Conservation (phyloP, 2,329 filamentous ascomycete genomes). For the Metarhizium sp. region DNA sequence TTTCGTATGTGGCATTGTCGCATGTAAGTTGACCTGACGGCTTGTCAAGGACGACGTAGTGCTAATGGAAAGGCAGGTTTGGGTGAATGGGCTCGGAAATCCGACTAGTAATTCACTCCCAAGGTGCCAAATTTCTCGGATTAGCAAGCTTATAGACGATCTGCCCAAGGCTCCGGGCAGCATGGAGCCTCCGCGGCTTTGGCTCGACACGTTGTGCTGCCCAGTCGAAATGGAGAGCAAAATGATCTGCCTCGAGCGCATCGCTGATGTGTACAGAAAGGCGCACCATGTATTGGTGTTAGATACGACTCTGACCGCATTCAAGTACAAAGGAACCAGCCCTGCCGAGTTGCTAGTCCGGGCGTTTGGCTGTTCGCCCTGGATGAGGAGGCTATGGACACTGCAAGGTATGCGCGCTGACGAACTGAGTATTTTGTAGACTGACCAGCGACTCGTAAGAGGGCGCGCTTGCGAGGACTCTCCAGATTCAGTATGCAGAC, state of each 20-base stretch:
- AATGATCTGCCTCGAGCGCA: conserved; percentile 20
- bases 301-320: conserved; percentile 19
- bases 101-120: conserved; percentile 19
- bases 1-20: conserved; percentile 24
- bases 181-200: conserved; percentile 14
- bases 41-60: not conserved
- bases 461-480: conserved; percentile 19
- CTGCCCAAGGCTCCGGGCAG: conserved; percentile 6
- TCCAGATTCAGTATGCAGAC: conserved; percentile 25
- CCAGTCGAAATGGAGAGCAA: conserved; percentile 16
- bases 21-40: conserved; percentile 13
- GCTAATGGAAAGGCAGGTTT: conserved; percentile 14
- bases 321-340: conserved; percentile 8
- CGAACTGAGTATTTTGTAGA: too few species aligned
- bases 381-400: conserved; percentile 31
- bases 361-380: conserved; percentile 22
- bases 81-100: conserved; percentile 27
- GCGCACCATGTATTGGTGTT: conserved; percentile 23
- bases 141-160: conserved; percentile 14
- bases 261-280: conserved; percentile 23
- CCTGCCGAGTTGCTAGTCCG: conserved; percentile 19
- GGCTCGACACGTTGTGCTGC: conserved; percentile 26
- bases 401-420: conserved; percentile 18
- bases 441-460: conserved; percentile 12
- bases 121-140: conserved; percentile 19